Conservation (phyloP, 306 rosid genomes). For the Cyclanthera cordifolia region DNA sequence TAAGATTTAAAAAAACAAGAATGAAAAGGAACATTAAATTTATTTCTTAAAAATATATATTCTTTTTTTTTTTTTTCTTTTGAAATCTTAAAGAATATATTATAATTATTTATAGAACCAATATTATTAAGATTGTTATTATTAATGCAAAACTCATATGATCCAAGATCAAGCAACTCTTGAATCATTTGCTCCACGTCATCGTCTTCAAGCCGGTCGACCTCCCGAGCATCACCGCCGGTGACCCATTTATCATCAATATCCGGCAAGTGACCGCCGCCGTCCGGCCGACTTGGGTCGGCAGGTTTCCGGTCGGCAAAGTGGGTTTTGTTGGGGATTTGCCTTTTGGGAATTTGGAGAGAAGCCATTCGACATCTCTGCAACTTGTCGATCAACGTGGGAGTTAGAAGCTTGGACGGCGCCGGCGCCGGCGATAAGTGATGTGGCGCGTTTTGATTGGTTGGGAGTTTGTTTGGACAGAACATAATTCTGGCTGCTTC, state of each 20-base stretch:
- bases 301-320: background rate
- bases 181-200: constrained; percentile 14
- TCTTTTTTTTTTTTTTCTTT: too few relatives aligned
- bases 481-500: constrained; percentile 15
- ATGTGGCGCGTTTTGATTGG: background rate
- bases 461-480: background rate
- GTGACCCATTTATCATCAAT: background rate
- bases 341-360: constrained; percentile 8
- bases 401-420: constrained; percentile 11
- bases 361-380: constrained; percentile 13
- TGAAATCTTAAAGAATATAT: background rate
- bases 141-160: constrained; percentile 6
- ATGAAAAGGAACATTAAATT: too few relatives aligned
- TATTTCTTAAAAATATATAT: too few relatives aligned
- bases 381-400: constrained; percentile 2
- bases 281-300: background rate
- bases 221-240: background rate
- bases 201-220: constrained; percentile 11
- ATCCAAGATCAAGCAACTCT: constrained; percentile 16
- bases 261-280: background rate
- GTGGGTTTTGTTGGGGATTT: background rate
- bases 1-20: too few relatives aligned
- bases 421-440: background rate
- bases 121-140: background rate
- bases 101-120: background rate